A percentile compares a stretch with the other conserved stretches of the same genome.
These are phyloP conservation scores for Trichoderma koningii DNA, from an alignment of 2,329 filamentous ascomycete species.

Conservation along the genomic window DNA sequence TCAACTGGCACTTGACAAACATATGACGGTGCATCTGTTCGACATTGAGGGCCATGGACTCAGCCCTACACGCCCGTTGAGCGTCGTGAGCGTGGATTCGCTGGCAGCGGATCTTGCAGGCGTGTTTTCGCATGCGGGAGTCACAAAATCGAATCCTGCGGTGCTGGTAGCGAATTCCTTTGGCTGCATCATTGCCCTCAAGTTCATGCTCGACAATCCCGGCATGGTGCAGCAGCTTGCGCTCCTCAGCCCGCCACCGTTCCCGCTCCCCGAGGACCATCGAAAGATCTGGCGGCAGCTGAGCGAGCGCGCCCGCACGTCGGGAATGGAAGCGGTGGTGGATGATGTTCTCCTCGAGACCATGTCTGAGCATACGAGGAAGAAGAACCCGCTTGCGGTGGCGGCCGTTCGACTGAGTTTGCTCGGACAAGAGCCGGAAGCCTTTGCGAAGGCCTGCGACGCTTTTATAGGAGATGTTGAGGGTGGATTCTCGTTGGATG, in stretches of 20 bases:
- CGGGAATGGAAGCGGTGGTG: slow-evolving; percentile 11
- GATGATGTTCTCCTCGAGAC: not conserved
- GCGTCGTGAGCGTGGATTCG: slow-evolving; percentile 17
- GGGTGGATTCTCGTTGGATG: not conserved
- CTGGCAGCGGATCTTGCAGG: not conserved
- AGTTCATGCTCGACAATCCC: not conserved
- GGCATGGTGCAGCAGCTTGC: not conserved
- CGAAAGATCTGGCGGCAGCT: not conserved
- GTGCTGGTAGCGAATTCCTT: not conserved
- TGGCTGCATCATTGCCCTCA: not conserved
- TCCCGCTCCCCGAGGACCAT: not conserved
- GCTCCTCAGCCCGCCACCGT: not conserved
- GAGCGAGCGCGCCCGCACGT: not conserved
- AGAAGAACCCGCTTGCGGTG: not conserved
- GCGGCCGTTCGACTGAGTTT: not conserved
- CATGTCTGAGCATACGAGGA: not conserved
- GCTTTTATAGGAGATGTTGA: not conserved
- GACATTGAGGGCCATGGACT: slow-evolving; percentile 23
- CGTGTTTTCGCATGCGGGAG: not conserved
- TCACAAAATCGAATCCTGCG: not conserved
- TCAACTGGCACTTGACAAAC: not conserved
- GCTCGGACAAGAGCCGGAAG: slow-evolving; percentile 5
- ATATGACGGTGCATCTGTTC: slow-evolving; percentile 3
- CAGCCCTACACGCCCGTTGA: slow-evolving; percentile 18
- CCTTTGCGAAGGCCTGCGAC: slow-evolving; percentile 6